Conservation (phyloP, 176 grass and related monocot species). For the Phoenix roebelenii region DNA sequence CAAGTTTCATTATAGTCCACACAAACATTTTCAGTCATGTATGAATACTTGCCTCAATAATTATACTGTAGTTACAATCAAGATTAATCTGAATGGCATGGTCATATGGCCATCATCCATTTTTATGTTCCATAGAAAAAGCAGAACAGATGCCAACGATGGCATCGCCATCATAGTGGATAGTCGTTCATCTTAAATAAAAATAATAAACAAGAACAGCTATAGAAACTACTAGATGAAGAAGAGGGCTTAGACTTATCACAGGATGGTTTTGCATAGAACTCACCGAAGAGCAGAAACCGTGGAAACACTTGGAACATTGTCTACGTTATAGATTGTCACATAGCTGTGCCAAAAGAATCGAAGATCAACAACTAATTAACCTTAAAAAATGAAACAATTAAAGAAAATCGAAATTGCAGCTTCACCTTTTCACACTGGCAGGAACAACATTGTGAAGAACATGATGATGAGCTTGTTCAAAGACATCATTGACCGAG, state of each 20-base stretch:
- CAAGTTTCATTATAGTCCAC: too few relatives aligned
- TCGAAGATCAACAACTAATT: slow-evolving; percentile 15
- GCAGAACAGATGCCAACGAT: too few relatives aligned
- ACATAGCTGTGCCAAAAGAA: slow-evolving; percentile 40
- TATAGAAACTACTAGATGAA: too few relatives aligned
- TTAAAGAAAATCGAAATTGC: slow-evolving; percentile 5
- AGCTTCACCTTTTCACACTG: slow-evolving; percentile 59
- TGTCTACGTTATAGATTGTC: slow-evolving; percentile 41
- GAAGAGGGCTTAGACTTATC: not conserved
- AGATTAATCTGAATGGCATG: too few relatives aligned
- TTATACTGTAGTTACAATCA: too few relatives aligned
- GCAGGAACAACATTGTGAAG: slow-evolving; percentile 63
- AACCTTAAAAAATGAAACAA: slow-evolving; percentile 1
- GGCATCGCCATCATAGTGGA: too few relatives aligned
- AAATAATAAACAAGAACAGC: too few relatives aligned
- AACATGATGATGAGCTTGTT: slow-evolving; percentile 88
- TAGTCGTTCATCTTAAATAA: too few relatives aligned
- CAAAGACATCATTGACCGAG: slow-evolving; percentile 66
- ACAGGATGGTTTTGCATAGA: not conserved
- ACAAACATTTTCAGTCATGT: too few relatives aligned
- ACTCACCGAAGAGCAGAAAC: slow-evolving; percentile 55
- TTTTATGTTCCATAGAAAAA: too few relatives aligned
- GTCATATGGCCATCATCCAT: too few relatives aligned
- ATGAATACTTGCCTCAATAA: too few relatives aligned
- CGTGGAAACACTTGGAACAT: slow-evolving; percentile 48